Percentiles rank a stretch among this genome's conserved stretches.
Evolutionary conservation across 306 rosid genomes (phyloP).

Genomic region (Pueraria montana): DNA sequence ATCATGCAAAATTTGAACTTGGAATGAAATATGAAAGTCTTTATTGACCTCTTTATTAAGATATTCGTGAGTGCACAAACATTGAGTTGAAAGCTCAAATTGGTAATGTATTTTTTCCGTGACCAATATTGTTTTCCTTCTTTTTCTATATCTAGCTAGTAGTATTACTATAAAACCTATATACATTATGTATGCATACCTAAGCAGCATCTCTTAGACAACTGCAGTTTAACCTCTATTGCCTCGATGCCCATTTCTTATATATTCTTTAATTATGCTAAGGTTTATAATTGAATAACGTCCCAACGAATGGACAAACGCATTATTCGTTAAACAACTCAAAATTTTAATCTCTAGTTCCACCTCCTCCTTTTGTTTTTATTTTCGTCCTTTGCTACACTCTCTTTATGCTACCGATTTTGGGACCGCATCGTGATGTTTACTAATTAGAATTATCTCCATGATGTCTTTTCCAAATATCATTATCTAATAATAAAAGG

Average conservation of each 20-base stretch:
- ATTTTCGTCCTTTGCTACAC: conserved; percentile 8
- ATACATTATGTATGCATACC: not conserved
- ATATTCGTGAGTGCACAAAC: not conserved
- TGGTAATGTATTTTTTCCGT: not conserved
- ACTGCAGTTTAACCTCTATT: not conserved
- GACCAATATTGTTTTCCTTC: not conserved
- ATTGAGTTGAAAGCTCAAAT: not conserved
- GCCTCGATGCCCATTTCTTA: not conserved
- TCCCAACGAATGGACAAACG: conserved; percentile 1
- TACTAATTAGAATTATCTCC: conserved; percentile 34
- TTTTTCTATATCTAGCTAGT: not conserved
- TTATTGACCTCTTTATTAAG: conserved; percentile 12
- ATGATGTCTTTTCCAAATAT: not conserved
- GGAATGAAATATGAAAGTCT: not conserved
- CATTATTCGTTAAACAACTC: conserved; percentile 12
- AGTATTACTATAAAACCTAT: not conserved
- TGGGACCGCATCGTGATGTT: conserved; percentile 48
- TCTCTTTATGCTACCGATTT: conserved; percentile 8
- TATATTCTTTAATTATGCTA: not conserved
- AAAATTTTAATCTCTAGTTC: conserved; percentile 21
- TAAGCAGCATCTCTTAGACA: conserved; percentile 36
- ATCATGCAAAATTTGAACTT: not conserved
- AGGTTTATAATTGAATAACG: conserved; percentile 24
- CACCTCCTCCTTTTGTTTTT: not conserved
- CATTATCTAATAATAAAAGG: conserved; percentile 8